Conservation (phyloP, 2,329 filamentous ascomycete genomes). For the Neoscytalidium dimidiatum region DNA sequence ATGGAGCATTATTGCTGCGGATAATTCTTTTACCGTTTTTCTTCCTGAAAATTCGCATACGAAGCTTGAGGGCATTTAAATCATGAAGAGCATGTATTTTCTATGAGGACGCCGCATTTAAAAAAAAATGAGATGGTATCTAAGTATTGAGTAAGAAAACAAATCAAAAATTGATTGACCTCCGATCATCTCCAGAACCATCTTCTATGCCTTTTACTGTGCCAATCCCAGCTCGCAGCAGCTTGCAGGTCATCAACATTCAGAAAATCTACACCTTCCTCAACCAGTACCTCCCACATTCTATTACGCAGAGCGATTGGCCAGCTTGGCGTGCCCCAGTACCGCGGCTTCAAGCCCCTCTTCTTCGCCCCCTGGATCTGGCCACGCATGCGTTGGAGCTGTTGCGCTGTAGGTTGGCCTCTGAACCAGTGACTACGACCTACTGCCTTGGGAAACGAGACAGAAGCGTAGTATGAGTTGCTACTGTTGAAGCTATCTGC, state of each 20-base stretch:
- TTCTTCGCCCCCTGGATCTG: slow-evolving; percentile 56
- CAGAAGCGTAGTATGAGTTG: slow-evolving; percentile 69
- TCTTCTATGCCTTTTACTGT: slow-evolving; percentile 29
- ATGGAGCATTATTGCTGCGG: background rate
- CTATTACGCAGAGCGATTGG: slow-evolving; percentile 55
- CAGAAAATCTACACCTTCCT: slow-evolving; percentile 56
- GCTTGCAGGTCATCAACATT: slow-evolving; percentile 60
- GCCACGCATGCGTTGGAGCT: slow-evolving; percentile 50
- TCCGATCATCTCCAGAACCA: slow-evolving; percentile 23
- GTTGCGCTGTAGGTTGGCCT: slow-evolving; percentile 49
- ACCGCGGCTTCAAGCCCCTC: slow-evolving; percentile 56
- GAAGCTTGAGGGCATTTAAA: no score
- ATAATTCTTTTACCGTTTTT: no score
- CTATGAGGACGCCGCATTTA: background rate
- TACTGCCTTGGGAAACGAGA: slow-evolving; percentile 57
- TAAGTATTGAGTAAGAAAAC: background rate
- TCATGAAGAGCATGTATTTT: background rate
- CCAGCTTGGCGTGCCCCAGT: slow-evolving; percentile 60
- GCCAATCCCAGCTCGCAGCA: slow-evolving; percentile 53
- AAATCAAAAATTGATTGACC: background rate
- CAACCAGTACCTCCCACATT: slow-evolving; percentile 56
- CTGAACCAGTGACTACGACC: slow-evolving; percentile 31
- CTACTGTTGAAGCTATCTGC: slow-evolving; percentile 56
- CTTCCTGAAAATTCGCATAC: no score
- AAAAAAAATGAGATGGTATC: background rate